phyloP scores from a whole-genome alignment of 345 rosid species.

The Psidium guajava region DNA sequence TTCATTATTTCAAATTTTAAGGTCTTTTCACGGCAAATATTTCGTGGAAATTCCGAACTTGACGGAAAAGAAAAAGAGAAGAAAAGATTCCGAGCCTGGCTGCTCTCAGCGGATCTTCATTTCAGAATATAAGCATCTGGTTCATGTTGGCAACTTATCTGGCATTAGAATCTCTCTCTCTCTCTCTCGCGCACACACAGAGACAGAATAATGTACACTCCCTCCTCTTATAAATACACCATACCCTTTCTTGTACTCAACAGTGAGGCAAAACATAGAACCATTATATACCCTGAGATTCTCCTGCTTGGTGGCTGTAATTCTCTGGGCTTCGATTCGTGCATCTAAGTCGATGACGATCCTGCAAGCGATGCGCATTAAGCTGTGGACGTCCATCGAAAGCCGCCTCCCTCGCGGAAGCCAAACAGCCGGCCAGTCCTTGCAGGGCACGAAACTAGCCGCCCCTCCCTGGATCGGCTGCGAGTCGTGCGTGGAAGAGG shows the following conservation, averaged over 20 bases:
- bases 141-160: background rate
- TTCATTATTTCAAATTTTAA: background rate
- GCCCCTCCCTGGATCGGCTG: constrained; percentile 4
- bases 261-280: background rate
- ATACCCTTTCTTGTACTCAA: background rate
- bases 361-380: background rate
- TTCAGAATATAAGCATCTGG: background rate
- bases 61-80: background rate
- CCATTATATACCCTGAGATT: background rate
- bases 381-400: background rate
- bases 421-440: constrained; percentile 16
- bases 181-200: background rate
- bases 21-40: rapidly evolving
- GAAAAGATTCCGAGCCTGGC: background rate
- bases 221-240: background rate
- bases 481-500: constrained; percentile 27
- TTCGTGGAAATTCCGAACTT: background rate
- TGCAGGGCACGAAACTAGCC: constrained; percentile 10
- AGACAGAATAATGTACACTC: background rate
- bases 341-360: background rate
- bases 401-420: constrained; percentile 1
- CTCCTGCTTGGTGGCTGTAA: background rate
- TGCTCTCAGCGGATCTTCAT: background rate
- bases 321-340: background rate
- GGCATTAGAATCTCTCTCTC: background rate